Percentiles rank a stretch among this genome's conserved stretches.
Evolutionary conservation across 208 protist genomes (phyloP).

Genomic region (Porcisia hertigi): DNA sequence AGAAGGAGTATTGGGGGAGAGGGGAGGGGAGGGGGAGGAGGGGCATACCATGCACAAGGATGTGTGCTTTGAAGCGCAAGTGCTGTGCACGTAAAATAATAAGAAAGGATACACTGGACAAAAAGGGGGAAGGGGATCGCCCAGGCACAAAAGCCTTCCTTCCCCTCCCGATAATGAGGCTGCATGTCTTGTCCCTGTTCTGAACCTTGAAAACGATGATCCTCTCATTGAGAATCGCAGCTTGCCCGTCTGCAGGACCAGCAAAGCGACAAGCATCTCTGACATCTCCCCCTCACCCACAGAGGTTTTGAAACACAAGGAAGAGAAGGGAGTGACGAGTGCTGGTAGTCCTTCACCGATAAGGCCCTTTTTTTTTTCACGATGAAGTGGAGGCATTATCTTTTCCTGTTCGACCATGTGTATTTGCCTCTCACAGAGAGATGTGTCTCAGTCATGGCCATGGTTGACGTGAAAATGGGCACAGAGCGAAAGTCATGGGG

Average conservation of each 20-base stretch:
- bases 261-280: not conserved
- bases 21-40: too few relatives aligned
- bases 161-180: too few relatives aligned
- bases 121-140: not conserved
- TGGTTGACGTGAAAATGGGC: not conserved
- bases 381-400: not conserved
- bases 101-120: not conserved
- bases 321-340: too few relatives aligned
- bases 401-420: too few relatives aligned
- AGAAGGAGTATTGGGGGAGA: too few relatives aligned
- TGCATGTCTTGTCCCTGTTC: not conserved
- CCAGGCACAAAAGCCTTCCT: too few relatives aligned
- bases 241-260: not conserved
- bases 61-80: not conserved
- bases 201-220: not conserved
- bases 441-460: not conserved
- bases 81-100: not conserved
- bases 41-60: too few relatives aligned
- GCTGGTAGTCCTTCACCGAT: not conserved
- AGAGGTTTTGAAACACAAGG: not conserved
- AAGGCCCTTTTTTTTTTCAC: not conserved
- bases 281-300: not conserved
- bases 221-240: not conserved
- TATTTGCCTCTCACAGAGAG: not conserved
- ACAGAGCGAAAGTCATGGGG: constrained; percentile 5